phyloP scores from a whole-genome alignment of 2,329 filamentous ascomycete genomes.

The Fusarium heterosporum region DNA sequence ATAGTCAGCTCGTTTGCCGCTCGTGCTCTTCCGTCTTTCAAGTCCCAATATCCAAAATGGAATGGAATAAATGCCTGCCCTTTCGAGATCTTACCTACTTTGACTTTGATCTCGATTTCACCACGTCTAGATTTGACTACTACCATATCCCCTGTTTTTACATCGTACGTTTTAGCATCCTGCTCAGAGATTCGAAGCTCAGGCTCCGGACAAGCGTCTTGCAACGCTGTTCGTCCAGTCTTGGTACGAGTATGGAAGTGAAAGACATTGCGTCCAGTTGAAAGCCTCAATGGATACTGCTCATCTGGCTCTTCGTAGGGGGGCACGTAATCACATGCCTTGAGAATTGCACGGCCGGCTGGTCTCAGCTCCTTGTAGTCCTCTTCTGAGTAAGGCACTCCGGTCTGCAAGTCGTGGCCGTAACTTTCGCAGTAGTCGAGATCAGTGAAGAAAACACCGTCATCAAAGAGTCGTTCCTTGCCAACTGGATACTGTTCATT shows the following conservation, averaged over 20 bases:
- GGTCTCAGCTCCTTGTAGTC: conserved; percentile 2
- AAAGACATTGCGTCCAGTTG: background rate
- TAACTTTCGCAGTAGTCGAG: conserved; percentile 2
- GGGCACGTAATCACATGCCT: background rate
- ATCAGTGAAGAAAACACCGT: background rate
- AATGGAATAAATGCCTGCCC: background rate
- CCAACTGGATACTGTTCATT: background rate
- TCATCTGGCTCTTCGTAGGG: background rate
- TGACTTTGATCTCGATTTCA: background rate
- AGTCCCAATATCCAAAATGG: background rate
- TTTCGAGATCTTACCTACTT: background rate
- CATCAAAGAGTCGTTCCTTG: background rate
- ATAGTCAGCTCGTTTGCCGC: background rate
- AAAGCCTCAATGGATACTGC: background rate
- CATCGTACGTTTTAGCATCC: background rate
- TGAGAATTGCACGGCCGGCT: background rate
- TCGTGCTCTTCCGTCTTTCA: background rate
- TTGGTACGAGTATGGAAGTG: conserved; percentile 1
- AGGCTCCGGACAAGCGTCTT: background rate
- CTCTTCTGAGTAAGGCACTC: background rate
- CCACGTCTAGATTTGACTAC: background rate
- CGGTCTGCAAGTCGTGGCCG: background rate
- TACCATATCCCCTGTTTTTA: background rate
- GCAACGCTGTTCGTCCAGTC: background rate
- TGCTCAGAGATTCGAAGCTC: background rate